phyloP scores from a whole-genome alignment of 1,139 yeast species.

The Scheffersomyces titani region DNA sequence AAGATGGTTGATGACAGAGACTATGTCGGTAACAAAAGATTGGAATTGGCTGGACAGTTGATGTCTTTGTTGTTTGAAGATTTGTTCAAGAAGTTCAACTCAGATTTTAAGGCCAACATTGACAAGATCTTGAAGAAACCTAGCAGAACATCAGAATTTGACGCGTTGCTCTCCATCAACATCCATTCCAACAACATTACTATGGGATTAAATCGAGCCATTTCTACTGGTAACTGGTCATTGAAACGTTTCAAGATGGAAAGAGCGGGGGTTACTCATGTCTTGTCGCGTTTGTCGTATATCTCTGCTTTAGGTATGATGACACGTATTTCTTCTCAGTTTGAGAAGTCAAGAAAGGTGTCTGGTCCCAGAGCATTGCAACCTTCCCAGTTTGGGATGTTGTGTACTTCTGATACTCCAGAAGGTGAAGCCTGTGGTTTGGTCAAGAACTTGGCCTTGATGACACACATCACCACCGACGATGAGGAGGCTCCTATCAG shows the following conservation, averaged over 20 bases:
- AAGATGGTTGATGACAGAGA: conserved; percentile 97
- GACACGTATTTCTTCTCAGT: conserved; percentile 98
- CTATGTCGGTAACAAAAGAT: conserved; percentile 96
- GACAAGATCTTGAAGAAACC: conserved; percentile 94
- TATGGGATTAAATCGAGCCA: conserved; percentile 92
- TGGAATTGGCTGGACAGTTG: conserved; percentile 96
- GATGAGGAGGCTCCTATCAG: conserved; percentile 92
- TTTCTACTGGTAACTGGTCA: conserved; percentile 98
- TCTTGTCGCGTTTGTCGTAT: conserved; percentile 83
- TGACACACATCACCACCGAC: conserved; percentile 99
- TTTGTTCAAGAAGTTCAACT: conserved; percentile 91
- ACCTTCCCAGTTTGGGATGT: conserved; percentile 98
- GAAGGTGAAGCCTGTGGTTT: conserved; percentile 99
- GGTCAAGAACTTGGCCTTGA: conserved; percentile 91
- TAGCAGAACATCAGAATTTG: conserved; percentile 92
- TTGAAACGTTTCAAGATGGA: conserved; percentile 99
- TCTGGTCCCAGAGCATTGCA: conserved; percentile 99
- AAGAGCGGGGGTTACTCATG: conserved; percentile 99
- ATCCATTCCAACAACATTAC: conserved; percentile 93
- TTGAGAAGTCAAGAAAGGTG: conserved; percentile 95
- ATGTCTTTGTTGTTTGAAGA: conserved; percentile 95
- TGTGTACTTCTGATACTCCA: conserved; percentile 98
- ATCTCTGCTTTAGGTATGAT: conserved; percentile 98
- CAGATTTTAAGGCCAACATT: conserved; percentile 89
- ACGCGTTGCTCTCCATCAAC: conserved; percentile 84